Evolutionary conservation across 495 filamentous ascomycete species (phyloP), one percentile per base, ranked within the genome.

Genomic region (Chaetomium tenue): DNA sequence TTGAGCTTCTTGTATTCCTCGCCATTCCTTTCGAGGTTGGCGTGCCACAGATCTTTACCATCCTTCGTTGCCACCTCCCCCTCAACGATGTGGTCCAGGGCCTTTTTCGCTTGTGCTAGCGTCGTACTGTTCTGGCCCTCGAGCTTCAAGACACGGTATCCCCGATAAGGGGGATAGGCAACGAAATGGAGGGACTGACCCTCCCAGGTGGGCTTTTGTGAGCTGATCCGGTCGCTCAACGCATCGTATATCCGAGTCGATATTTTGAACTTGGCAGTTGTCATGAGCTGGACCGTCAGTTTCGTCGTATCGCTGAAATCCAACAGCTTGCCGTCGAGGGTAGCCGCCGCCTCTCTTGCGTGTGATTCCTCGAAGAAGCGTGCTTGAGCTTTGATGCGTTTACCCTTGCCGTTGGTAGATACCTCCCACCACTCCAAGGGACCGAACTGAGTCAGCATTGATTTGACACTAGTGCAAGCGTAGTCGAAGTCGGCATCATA

Each of bases 241-340:
- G 71, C 76, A 46, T 76, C 67, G 61, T 76, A 81, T 26, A 83
- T 70, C 9, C 44, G 59, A 2, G 44, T 61, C 3, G 57, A 52
- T 16, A 79, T 69, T 47, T 75, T 76, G 60, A 79, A 77, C 33
- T 71, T 75, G 11, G 76, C 72, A 0, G 73, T 75, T 26, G 74
- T 63, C 15, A 78, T 64, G 15, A 72, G 67, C 15, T 63, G 66
- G 7, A 74, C 58, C 16, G 74, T 72, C n/a, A 81, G 68, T 18
- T 64, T 76, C 0, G 63, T 68, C 11, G 58, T 71, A 5, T 65
- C 66, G 23, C 69, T 47, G 18, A 72, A 71, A 0, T 65, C 56
- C 8, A 77, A 25, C 15, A 22, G 30, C 50, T 50, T 59, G 11
- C 68, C 61, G 50, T 78, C 50, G 0, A 76, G 65, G 20, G 48